A percentile compares a stretch with the other conserved stretches of the same genome.
phyloP scores from a whole-genome alignment of 1,284 basidiomycete genomes.

The Puccinia polysora region DNA sequence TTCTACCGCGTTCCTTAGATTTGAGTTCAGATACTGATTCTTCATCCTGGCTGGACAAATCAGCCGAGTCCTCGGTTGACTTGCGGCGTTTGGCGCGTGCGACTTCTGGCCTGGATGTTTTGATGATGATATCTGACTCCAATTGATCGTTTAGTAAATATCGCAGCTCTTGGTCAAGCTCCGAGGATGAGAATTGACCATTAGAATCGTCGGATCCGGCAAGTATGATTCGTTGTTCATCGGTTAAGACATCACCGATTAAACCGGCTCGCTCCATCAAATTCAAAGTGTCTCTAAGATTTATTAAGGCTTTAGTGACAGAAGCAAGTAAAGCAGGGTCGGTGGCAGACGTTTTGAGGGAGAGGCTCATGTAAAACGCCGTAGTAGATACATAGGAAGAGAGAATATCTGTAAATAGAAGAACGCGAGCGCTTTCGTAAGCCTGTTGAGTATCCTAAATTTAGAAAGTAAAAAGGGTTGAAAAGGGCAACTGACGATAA shows the following conservation, averaged over 20 bases:
- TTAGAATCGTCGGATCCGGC: slow-evolving; percentile 8
- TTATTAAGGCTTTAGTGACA: slow-evolving; percentile 30
- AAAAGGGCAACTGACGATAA: slow-evolving; percentile 17
- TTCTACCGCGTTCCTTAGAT: background rate
- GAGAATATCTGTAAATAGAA: slow-evolving; percentile 13
- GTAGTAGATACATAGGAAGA: slow-evolving; percentile 34
- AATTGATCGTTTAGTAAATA: slow-evolving; percentile 26
- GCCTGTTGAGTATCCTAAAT: background rate
- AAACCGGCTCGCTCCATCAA: slow-evolving; percentile 50
- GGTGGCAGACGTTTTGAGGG: slow-evolving; percentile 9
- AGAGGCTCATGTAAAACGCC: slow-evolving; percentile 39
- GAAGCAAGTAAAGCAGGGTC: slow-evolving; percentile 16
- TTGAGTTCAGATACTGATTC: background rate
- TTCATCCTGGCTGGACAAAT: slow-evolving; percentile 7
- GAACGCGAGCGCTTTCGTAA: background rate
- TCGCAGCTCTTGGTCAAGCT: slow-evolving; percentile 31
- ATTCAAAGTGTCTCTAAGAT: slow-evolving; percentile 32
- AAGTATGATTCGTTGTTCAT: background rate
- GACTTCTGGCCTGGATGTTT: background rate
- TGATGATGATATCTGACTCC: background rate
- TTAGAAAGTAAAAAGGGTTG: background rate
- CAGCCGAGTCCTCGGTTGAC: background rate
- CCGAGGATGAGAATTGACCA: background rate
- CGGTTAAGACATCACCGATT: slow-evolving; percentile 48
- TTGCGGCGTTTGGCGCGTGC: slow-evolving; percentile 6